These are phyloP conservation scores for Poa pratensis DNA, from an alignment of 176 grass and related monocot genomes.

Conservation along the genomic window DNA sequence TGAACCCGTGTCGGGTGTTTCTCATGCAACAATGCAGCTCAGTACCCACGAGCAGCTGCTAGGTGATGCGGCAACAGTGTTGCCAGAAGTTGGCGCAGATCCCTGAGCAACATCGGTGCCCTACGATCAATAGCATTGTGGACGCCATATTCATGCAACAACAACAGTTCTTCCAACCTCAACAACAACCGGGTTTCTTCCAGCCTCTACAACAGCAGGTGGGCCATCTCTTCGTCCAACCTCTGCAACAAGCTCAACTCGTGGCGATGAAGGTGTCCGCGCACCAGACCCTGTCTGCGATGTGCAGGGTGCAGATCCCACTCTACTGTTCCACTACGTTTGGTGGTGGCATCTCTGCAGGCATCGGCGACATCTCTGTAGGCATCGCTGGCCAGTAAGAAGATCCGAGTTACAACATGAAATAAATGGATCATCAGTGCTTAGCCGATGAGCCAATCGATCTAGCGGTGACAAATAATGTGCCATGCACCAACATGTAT, in stretches of 20 bases:
- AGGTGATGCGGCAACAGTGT: background rate
- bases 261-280: background rate
- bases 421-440: background rate
- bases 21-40: background rate
- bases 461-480: background rate
- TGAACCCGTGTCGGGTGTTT: background rate
- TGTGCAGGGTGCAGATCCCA: background rate
- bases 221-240: background rate
- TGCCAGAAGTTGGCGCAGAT: background rate
- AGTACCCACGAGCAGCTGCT: background rate
- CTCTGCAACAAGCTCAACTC: background rate
- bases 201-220: background rate
- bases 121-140: background rate
- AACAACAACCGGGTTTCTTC: background rate
- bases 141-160: background rate
- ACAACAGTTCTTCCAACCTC: background rate
- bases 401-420: background rate
- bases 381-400: background rate
- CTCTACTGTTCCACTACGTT: background rate
- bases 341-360: background rate
- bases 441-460: background rate
- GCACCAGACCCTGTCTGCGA: background rate
- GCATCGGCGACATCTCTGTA: too few relatives aligned
- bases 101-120: background rate
- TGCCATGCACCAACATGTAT: background rate